Percentiles rank a stretch among this genome's conserved stretches.
These are phyloP conservation scores for Paraphoma chrysanthemicola DNA, from an alignment of 2,329 filamentous ascomycete genomes.

Conservation along the genomic window DNA sequence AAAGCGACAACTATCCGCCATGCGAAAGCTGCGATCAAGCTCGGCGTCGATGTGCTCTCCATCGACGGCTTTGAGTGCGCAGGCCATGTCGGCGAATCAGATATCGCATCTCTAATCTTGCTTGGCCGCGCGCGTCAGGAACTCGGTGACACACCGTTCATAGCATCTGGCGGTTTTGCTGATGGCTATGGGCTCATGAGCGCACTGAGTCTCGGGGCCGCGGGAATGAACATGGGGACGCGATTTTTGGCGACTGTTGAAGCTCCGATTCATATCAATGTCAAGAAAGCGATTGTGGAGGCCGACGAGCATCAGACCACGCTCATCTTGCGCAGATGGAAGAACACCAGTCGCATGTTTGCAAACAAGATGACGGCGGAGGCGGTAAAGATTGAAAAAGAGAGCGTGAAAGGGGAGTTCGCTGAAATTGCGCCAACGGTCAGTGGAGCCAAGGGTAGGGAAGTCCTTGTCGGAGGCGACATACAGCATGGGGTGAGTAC, in stretches of 20 bases:
- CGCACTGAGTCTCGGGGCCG: constrained; percentile 85
- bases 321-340: constrained; percentile 87
- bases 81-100: constrained; percentile 84
- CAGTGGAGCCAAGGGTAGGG: constrained; percentile 85
- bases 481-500: constrained; percentile 73
- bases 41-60: constrained; percentile 94
- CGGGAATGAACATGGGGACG: constrained; percentile 98
- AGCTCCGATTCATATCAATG: constrained; percentile 87
- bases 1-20: constrained; percentile 98
- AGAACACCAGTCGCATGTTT: constrained; percentile 87
- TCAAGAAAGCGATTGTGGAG: constrained; percentile 91
- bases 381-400: constrained; percentile 81
- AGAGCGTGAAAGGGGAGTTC: constrained; percentile 86
- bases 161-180: constrained; percentile 93
- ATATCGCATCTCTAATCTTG: constrained; percentile 90
- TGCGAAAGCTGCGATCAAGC: constrained; percentile 87
- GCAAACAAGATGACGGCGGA: constrained; percentile 86
- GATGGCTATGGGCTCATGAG: constrained; percentile 93
- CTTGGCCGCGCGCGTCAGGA: constrained; percentile 84
- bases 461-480: constrained; percentile 93
- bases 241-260: constrained; percentile 97
- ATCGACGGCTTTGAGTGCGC: constrained; percentile 99
- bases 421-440: constrained; percentile 85
- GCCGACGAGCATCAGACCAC: constrained; percentile 91
- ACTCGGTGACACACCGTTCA: constrained; percentile 80